phyloP scores from a whole-genome alignment of 805 yeast species.

The Komagataella pseudopastoris region DNA sequence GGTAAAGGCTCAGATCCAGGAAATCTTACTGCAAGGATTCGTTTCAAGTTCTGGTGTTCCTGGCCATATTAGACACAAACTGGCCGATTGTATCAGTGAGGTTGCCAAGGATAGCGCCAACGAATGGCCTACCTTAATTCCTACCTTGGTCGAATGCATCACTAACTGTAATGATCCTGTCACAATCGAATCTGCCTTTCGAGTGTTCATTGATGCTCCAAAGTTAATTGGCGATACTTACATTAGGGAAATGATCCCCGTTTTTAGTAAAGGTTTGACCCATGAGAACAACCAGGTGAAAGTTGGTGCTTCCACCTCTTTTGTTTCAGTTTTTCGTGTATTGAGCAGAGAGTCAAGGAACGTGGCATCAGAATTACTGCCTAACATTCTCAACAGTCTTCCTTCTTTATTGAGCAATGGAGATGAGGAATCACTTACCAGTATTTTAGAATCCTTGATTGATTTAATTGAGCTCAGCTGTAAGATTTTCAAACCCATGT shows the following conservation, averaged over 20 bases:
- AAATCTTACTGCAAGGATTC: conserved; percentile 62
- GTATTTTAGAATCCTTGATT: conserved; percentile 79
- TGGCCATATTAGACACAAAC: conserved; percentile 75
- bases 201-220: conserved; percentile 80
- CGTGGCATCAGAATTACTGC: conserved; percentile 41
- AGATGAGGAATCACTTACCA: conserved; percentile 68
- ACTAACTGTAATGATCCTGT: conserved; percentile 32
- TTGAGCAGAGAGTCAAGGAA: conserved; percentile 23
- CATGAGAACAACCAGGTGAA: conserved; percentile 75
- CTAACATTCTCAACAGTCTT: conserved; percentile 71
- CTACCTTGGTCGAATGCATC: conserved; percentile 59
- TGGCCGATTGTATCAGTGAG: conserved; percentile 91
- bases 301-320: conserved; percentile 85
- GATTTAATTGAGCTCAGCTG: conserved; percentile 92
- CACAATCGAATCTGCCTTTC: conserved; percentile 80
- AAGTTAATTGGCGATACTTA: conserved; percentile 42
- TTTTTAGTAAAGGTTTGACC: conserved; percentile 70
- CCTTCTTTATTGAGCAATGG: conserved; percentile 74
- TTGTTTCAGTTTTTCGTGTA: conserved; percentile 76
- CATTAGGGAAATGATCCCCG: conserved; percentile 41
- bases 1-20: conserved; percentile 49
- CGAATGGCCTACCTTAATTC: conserved; percentile 70
- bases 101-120: conserved; percentile 58
- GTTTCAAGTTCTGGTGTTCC: conserved; percentile 36
- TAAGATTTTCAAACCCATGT: conserved; percentile 85